Conservation (phyloP, 768 basidiomycete species). For the Cytidiella melzeri region DNA sequence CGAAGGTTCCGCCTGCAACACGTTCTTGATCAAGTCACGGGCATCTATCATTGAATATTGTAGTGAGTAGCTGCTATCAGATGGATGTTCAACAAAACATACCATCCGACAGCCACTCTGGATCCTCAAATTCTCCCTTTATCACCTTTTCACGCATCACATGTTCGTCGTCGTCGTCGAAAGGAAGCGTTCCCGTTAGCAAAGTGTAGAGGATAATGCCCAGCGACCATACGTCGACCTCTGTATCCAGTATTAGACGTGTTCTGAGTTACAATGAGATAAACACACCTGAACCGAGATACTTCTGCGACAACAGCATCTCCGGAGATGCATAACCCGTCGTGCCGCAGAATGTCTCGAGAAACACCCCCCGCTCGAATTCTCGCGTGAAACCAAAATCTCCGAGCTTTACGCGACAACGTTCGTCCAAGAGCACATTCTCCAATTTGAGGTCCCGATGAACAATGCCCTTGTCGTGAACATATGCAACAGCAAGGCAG, state of each 20-base stretch:
- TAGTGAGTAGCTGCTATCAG: too few relatives aligned
- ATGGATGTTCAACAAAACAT: too few relatives aligned
- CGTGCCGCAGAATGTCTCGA: slow-evolving; percentile 95
- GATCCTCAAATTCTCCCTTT: slow-evolving; percentile 83
- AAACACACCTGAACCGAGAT: slow-evolving; percentile 79
- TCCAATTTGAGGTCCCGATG: slow-evolving; percentile 97
- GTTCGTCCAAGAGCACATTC: slow-evolving; percentile 88
- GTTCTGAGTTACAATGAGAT: neutral
- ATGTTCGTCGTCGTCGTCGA: slow-evolving; percentile 83
- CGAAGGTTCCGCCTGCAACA: slow-evolving; percentile 71
- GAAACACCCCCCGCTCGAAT: slow-evolving; percentile 66
- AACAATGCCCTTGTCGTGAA: slow-evolving; percentile 89
- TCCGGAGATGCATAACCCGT: slow-evolving; percentile 93
- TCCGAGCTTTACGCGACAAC: slow-evolving; percentile 86
- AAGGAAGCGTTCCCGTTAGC: slow-evolving; percentile 84
- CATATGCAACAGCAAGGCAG: slow-evolving; percentile 86
- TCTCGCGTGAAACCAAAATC: slow-evolving; percentile 95
- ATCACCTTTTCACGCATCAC: slow-evolving; percentile 83
- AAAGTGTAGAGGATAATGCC: slow-evolving; percentile 89
- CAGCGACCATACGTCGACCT: slow-evolving; percentile 95
- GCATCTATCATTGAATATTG: slow-evolving; percentile 71
- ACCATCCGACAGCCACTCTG: slow-evolving; percentile 88
- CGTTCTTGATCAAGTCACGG: slow-evolving; percentile 72
- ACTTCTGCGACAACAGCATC: slow-evolving; percentile 83
- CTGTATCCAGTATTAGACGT: slow-evolving; percentile 33